These are phyloP conservation scores for Przewalskia tangutica DNA, from an alignment of 257 asterid species.

Conservation along the genomic window DNA sequence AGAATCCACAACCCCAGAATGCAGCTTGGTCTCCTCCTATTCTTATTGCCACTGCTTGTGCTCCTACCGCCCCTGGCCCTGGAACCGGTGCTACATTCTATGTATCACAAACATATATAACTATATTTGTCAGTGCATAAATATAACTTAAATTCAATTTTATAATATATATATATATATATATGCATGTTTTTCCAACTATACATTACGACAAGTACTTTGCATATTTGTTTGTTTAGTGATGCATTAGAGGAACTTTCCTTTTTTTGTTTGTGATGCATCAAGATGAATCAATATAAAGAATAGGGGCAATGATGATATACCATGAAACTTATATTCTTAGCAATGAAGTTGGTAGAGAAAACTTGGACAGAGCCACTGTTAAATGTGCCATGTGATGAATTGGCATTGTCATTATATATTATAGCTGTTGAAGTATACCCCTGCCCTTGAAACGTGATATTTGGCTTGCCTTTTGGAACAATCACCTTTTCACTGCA, in stretches of 20 bases:
- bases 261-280: background rate
- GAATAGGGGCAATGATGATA: background rate
- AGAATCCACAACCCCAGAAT: constrained; percentile 92
- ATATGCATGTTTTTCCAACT: background rate
- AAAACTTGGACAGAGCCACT: constrained; percentile 91
- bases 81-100: constrained; percentile 91
- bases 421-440: constrained; percentile 73
- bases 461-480: constrained; percentile 56
- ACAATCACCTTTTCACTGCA: constrained; percentile 73
- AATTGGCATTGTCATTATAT: constrained; percentile 86
- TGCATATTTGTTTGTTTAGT: too few species aligned
- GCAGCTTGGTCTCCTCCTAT: constrained; percentile 72
- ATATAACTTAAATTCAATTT: too few species aligned
- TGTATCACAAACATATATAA: background rate
- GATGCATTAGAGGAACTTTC: background rate
- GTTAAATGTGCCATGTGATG: constrained; percentile 75
- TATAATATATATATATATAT: too few species aligned
- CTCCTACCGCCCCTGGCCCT: constrained; percentile 67
- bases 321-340: constrained; percentile 89
- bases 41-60: constrained; percentile 87
- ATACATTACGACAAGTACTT: background rate
- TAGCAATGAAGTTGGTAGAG: constrained; percentile 67
- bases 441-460: constrained; percentile 96
- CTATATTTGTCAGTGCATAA: background rate
- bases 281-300: background rate